phyloP scores from a whole-genome alignment of 164 flowering plant species.

The Macadamia integrifolia region DNA sequence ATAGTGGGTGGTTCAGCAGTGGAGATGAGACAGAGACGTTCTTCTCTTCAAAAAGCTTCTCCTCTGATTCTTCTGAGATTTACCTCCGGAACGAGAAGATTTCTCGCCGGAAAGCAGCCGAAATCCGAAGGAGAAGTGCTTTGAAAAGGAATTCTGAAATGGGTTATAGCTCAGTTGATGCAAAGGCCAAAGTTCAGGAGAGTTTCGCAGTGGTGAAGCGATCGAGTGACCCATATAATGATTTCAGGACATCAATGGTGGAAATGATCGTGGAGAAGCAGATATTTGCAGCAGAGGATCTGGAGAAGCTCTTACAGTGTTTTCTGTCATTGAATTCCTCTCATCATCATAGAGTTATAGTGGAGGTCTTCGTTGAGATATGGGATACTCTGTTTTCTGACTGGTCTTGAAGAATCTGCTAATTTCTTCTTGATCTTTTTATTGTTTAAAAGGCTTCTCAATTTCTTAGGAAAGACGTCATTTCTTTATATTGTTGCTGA shows the following conservation, averaged over 20 bases:
- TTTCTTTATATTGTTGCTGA: not conserved
- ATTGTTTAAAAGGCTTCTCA: not conserved
- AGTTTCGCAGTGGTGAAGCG: constrained; percentile 69
- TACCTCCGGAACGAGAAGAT: constrained; percentile 5
- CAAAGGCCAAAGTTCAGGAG: constrained; percentile 32
- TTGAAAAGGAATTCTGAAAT: constrained; percentile 9
- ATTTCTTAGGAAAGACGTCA: too few species aligned
- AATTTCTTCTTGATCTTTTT: not conserved
- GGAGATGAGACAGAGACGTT: constrained; percentile 44
- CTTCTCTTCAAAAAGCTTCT: constrained; percentile 19
- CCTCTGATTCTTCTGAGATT: constrained; percentile 44
- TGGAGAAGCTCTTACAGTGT: constrained; percentile 60
- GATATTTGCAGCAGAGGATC: constrained; percentile 46
- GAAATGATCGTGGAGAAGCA: constrained; percentile 79
- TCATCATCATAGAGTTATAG: constrained; percentile 53
- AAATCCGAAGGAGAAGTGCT: constrained; percentile 9
- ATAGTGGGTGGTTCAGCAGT: constrained; percentile 45
- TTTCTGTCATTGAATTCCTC: constrained; percentile 61
- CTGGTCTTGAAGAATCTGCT: constrained; percentile 7
- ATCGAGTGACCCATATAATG: constrained; percentile 59
- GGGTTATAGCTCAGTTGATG: constrained; percentile 8
- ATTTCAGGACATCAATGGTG: constrained; percentile 77
- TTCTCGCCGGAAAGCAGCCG: constrained; percentile 14
- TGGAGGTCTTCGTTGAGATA: constrained; percentile 69
- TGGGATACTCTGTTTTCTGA: constrained; percentile 56